Conservation (phyloP, 2,329 filamentous ascomycete species). For the Arthrobotrys iridis region DNA sequence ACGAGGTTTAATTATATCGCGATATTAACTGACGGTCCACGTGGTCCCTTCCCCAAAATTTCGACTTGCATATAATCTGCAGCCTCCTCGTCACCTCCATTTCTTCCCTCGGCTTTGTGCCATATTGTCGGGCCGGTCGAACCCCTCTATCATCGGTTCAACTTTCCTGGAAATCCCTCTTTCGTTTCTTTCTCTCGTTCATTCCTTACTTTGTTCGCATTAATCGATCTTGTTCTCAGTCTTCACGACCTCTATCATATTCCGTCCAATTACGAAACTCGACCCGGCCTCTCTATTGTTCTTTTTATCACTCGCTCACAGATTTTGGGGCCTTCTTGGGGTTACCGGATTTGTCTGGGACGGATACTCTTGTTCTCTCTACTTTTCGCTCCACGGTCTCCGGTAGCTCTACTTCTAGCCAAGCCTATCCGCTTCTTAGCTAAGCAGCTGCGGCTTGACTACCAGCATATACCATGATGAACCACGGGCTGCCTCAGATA, state of each 20-base stretch:
- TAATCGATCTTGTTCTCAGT: constrained; percentile 7
- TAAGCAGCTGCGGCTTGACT: constrained; percentile 6
- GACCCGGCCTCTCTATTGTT: constrained; percentile 13
- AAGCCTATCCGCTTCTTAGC: constrained; percentile 19
- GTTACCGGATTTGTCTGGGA: background rate
- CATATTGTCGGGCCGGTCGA: constrained; percentile 31
- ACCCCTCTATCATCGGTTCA: constrained; percentile 39
- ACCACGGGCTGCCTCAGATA: constrained; percentile 57
- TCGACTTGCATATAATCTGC: constrained; percentile 51
- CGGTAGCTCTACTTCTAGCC: constrained; percentile 3
- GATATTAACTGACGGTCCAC: constrained; percentile 49
- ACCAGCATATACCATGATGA: constrained; percentile 42
- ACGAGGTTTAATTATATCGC: constrained; percentile 51
- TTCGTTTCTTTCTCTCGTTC: constrained; percentile 27
- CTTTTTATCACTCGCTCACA: constrained; percentile 9
- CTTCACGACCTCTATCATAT: constrained; percentile 20
- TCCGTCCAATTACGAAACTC: constrained; percentile 4
- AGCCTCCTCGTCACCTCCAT: constrained; percentile 39
- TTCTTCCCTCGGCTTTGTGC: constrained; percentile 23
- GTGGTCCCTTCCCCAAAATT: constrained; percentile 48
- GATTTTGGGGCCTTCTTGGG: constrained; percentile 7
- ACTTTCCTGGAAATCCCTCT: constrained; percentile 3
- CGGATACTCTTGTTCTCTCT: constrained; percentile 9
- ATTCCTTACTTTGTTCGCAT: background rate
- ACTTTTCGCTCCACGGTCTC: background rate